Percentiles rank a stretch among this genome's conserved stretches.
Conservation (phyloP, 345 rosid genomes). For the Reutealis trisperma region DNA sequence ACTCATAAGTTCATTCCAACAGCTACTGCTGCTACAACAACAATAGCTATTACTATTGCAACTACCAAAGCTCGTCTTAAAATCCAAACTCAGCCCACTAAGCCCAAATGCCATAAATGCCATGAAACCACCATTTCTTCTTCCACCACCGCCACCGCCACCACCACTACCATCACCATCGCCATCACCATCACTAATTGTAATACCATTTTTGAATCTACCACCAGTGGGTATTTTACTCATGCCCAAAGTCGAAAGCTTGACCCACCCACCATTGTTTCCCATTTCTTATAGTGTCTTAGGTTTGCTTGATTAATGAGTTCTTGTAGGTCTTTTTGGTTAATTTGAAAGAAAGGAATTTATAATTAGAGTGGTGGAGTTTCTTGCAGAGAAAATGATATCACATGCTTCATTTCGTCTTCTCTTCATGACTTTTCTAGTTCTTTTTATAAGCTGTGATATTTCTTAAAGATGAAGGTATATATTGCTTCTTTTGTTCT, state of each 20-base stretch:
- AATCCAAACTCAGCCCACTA: constrained; percentile 47
- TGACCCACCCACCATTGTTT: constrained; percentile 31
- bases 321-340: constrained; percentile 21
- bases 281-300: not conserved
- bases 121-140: constrained; percentile 57
- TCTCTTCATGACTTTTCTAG: constrained; percentile 43
- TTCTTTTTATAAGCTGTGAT: constrained; percentile 50
- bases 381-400: constrained; percentile 45
- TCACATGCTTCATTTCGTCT: constrained; percentile 35
- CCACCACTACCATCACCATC: too few relatives aligned
- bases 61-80: constrained; percentile 40
- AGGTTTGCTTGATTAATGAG: constrained; percentile 34
- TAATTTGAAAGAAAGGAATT: constrained; percentile 21
- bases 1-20: constrained; percentile 54
- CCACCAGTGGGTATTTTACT: constrained; percentile 19
- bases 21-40: too few relatives aligned
- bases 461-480: constrained; percentile 72
- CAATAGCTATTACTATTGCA: constrained; percentile 6
- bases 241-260: constrained; percentile 23
- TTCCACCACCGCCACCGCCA: constrained; percentile 31
- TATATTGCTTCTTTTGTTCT: constrained; percentile 13
- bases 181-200: too few relatives aligned
- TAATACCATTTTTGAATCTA: not conserved
- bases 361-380: constrained; percentile 22
- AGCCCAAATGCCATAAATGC: constrained; percentile 64